These are phyloP conservation scores for Cryptococcus depauperatus DNA, from an alignment of 1,284 basidiomycete species.

Conservation along the genomic window DNA sequence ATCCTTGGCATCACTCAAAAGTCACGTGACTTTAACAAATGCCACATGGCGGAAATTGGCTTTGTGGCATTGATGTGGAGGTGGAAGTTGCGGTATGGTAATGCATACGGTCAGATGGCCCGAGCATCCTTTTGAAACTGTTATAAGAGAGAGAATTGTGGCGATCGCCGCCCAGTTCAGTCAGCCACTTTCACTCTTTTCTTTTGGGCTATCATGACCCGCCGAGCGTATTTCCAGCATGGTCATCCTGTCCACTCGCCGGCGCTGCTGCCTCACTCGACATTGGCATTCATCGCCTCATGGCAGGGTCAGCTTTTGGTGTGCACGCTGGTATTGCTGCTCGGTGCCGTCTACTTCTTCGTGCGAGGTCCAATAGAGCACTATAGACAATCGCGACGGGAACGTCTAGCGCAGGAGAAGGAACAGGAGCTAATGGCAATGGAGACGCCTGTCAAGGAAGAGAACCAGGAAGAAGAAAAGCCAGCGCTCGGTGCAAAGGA, in stretches of 20 bases:
- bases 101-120: too few relatives aligned
- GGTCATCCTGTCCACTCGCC: background rate
- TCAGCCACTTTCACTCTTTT: too few relatives aligned
- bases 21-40: too few relatives aligned
- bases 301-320: constrained; percentile 43
- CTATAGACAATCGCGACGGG: constrained; percentile 21
- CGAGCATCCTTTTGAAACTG: too few relatives aligned
- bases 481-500: constrained; percentile 16
- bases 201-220: too few relatives aligned
- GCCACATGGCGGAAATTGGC: too few relatives aligned
- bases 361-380: constrained; percentile 26
- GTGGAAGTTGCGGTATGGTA: too few relatives aligned
- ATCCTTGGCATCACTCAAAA: too few relatives aligned
- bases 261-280: constrained; percentile 26
- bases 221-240: too few relatives aligned
- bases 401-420: constrained; percentile 21
- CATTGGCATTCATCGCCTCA: constrained; percentile 36
- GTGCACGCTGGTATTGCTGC: constrained; percentile 31
- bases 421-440: constrained; percentile 28
- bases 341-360: constrained; percentile 38
- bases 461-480: constrained; percentile 4
- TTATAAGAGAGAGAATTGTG: too few relatives aligned
- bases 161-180: too few relatives aligned
- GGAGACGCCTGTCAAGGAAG: constrained; percentile 8
- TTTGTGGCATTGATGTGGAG: too few relatives aligned